phyloP scores from a whole-genome alignment of 2,329 filamentous ascomycete species.

The Chlorencoelia australis region DNA sequence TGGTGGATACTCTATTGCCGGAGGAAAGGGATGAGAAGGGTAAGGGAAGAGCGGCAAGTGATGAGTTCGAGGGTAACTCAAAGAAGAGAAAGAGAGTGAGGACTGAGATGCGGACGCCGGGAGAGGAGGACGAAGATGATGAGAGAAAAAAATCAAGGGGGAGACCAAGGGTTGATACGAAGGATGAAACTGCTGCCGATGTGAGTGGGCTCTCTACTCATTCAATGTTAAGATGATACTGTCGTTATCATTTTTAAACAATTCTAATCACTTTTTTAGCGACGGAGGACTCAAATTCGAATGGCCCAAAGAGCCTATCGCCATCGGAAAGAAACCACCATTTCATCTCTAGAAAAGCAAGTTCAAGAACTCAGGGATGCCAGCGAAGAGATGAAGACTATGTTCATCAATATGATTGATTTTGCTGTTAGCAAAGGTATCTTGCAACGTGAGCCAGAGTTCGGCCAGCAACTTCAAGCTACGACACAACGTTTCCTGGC shows the following conservation, averaged over 20 bases:
- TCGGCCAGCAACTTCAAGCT: slow-evolving; percentile 45
- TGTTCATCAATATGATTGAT: slow-evolving; percentile 59
- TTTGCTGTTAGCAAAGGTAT: slow-evolving; percentile 48
- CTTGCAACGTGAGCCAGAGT: slow-evolving; percentile 43
- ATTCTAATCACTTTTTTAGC: slow-evolving; percentile 35
- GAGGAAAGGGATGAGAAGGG: slow-evolving; percentile 28
- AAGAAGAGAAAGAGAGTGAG: slow-evolving; percentile 29
- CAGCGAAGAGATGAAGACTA: slow-evolving; percentile 64
- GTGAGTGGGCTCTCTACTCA: slow-evolving; percentile 40
- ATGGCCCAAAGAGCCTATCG: slow-evolving; percentile 79
- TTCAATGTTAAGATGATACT: neutral
- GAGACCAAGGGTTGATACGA: slow-evolving; percentile 64
- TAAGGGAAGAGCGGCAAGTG: slow-evolving; percentile 21
- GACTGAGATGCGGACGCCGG: slow-evolving; percentile 22
- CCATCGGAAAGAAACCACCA: slow-evolving; percentile 73
- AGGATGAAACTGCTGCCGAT: slow-evolving; percentile 68
- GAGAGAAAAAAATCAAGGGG: slow-evolving; percentile 56
- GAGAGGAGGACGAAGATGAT: slow-evolving; percentile 32
- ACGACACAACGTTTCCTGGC: slow-evolving; percentile 49
- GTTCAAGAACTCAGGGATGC: slow-evolving; percentile 59
- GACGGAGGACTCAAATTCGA: slow-evolving; percentile 77
- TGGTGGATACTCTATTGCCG: slow-evolving; percentile 7
- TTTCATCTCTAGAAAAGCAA: slow-evolving; percentile 59
- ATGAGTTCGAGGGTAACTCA: no score
- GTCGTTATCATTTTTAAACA: neutral